Evolutionary conservation across 2,329 filamentous ascomycete species (phyloP).

Genomic region (Geosmithia putterillii): DNA sequence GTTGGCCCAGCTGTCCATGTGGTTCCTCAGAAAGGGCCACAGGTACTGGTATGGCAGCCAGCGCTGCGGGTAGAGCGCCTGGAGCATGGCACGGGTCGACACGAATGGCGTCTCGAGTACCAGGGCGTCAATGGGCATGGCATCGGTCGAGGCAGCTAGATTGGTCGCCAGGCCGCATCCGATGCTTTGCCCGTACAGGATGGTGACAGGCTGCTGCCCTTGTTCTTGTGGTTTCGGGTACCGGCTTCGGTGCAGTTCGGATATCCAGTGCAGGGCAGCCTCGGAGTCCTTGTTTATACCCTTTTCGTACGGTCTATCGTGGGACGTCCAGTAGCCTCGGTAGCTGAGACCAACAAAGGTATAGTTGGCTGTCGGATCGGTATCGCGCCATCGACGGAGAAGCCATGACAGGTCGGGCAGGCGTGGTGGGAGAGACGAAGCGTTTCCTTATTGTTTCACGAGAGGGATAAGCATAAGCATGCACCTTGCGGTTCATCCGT

Average conservation of each 20-base stretch:
- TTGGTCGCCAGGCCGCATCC: constrained; percentile 60
- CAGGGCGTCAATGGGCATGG: constrained; percentile 32
- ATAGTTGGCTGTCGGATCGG: constrained; percentile 21
- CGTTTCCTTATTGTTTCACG: constrained; percentile 37
- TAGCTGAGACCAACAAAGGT: constrained; percentile 47
- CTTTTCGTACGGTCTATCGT: constrained; percentile 55
- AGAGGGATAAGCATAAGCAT: neutral
- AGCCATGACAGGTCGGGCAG: constrained; percentile 43
- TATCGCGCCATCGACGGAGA: constrained; percentile 29
- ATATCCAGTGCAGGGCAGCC: constrained; percentile 52
- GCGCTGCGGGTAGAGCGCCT: constrained; percentile 61
- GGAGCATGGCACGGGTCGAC: constrained; percentile 57
- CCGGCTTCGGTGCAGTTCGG: constrained; percentile 21
- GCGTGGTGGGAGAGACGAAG: constrained; percentile 43
- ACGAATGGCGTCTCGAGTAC: constrained; percentile 69
- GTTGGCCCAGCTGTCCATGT: constrained; percentile 42
- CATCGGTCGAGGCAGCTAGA: constrained; percentile 27
- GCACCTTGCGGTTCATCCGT: neutral
- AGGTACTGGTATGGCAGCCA: constrained; percentile 71
- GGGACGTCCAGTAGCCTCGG: constrained; percentile 68
- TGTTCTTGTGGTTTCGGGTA: constrained; percentile 2
- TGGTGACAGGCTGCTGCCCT: constrained; percentile 22
- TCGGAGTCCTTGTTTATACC: constrained; percentile 59
- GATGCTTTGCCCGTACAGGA: constrained; percentile 70
- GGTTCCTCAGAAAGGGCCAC: constrained; percentile 59